Percentiles rank a stretch among this genome's conserved stretches.
Evolutionary conservation across 495 filamentous ascomycete genomes (phyloP).

Genomic region (Jackrogersella minutella): DNA sequence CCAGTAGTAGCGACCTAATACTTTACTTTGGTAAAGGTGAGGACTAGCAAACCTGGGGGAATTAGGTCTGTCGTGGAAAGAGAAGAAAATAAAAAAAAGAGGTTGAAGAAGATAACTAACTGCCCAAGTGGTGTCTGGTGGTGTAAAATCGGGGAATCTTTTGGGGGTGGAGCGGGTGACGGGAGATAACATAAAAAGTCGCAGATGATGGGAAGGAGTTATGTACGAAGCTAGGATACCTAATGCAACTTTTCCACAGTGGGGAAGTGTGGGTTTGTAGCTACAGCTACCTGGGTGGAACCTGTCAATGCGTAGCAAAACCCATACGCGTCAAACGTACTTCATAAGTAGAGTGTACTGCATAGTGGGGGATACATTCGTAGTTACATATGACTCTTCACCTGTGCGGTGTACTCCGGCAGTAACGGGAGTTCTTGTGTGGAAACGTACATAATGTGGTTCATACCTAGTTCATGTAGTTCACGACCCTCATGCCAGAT

Average conservation of each 20-base stretch:
- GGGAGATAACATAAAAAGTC: conserved; percentile 36
- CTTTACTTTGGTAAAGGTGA: background rate
- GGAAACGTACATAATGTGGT: too few species aligned
- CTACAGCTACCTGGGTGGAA: background rate
- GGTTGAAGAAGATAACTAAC: conserved; percentile 17
- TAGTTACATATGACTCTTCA: conserved; percentile 8
- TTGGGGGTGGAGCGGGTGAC: conserved; percentile 26
- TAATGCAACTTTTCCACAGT: conserved; percentile 11
- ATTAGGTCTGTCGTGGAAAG: background rate
- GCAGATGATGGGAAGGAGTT: conserved; percentile 15
- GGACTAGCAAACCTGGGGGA: conserved; percentile 3
- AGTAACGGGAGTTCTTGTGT: too few species aligned
- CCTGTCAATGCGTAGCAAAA: background rate
- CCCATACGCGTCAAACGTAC: background rate
- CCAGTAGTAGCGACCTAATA: conserved; percentile 1
- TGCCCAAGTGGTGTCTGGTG: too few species aligned
- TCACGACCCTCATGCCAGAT: too few species aligned
- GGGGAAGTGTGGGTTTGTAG: background rate
- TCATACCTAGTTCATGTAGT: too few species aligned
- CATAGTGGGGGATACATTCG: conserved; percentile 13
- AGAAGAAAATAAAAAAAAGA: background rate
- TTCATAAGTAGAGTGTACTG: conserved; percentile 7
- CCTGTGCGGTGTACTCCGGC: conserved; percentile 2
- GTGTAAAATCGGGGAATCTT: conserved; percentile 28
- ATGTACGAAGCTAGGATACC: conserved; percentile 12